Evolutionary conservation across 75 land plant species (phyloP).

Genomic region (Selaginella moellendorffii): DNA sequence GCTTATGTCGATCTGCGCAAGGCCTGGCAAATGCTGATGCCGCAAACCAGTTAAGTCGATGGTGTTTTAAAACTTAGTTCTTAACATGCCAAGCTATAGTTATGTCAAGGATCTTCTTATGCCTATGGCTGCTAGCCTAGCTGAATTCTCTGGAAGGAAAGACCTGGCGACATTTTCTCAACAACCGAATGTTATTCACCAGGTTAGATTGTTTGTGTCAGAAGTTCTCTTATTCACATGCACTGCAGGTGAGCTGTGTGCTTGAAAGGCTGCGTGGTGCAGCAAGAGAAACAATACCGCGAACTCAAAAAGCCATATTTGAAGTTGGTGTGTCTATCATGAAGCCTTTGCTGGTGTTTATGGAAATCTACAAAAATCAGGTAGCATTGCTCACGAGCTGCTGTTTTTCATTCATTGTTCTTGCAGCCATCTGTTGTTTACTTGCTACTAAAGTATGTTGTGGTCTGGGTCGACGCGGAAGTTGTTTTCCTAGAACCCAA

Average conservation of each 20-base stretch:
- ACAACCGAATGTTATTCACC: too few species aligned
- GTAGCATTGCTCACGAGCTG: constrained; percentile 25
- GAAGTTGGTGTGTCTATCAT: constrained; percentile 65
- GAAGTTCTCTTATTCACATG: too few species aligned
- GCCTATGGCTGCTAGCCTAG: constrained; percentile 35
- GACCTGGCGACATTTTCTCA: constrained; percentile 56
- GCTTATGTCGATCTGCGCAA: constrained; percentile 62
- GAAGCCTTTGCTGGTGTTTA: constrained; percentile 55
- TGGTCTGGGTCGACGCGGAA: constrained; percentile 92
- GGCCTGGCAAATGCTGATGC: constrained; percentile 48
- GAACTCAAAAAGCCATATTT: constrained; percentile 75
- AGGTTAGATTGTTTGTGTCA: too few species aligned
- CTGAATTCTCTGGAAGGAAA: constrained; percentile 41
- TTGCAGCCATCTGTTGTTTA: constrained; percentile 78
- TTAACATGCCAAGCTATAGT: too few species aligned
- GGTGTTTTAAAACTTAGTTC: neutral
- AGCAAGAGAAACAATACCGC: constrained; percentile 70
- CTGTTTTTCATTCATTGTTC: constrained; percentile 2
- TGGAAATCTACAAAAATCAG: constrained; percentile 76
- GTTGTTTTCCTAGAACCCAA: constrained; percentile 58
- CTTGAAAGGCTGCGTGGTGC: constrained; percentile 81
- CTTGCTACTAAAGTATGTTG: constrained; percentile 79
- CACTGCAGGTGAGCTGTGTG: constrained; percentile 44
- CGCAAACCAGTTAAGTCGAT: constrained; percentile 57
- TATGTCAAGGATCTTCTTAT: constrained; percentile 63